Evolutionary conservation across 768 basidiomycete species (phyloP), one percentile per base, ranked within the genome.

Genomic region (Cyathus striatus): DNA sequence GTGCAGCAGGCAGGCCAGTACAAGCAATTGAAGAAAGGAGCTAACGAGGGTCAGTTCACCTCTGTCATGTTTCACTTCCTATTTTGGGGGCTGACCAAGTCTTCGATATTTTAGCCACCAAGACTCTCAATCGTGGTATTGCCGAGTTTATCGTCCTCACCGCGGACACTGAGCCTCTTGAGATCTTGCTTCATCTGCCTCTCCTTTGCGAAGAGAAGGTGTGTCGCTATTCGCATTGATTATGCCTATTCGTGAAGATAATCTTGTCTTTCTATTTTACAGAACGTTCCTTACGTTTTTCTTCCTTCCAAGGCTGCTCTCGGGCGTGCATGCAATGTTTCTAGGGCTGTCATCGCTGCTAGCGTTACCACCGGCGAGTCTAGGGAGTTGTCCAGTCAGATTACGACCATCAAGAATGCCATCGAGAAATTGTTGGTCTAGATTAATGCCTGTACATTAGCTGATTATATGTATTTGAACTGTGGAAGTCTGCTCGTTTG

Each of bases 191-290:
- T 49, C 96, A 99, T 66, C 83, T 99, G 23, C 96, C 96, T 26
- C 75, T 99, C 47, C 76, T 99, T 21, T 99, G 96, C 59, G 96
- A 99, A 65, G 96, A 99, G 72, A 99, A 99, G 81, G 90, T 86
- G 41, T 6, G 68, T 50, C 20, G 26, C 33, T 21, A 3, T 38
- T 33, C 33, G 23, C 26, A 3, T 30, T 40, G n/a, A n/a, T 30
- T 32, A 24, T 41, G 13, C 18, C 24, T 16, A n/a, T 26, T 12
- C 16, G 17, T 35, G 21, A 13, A 26, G 34, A 33, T 34, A n/a
- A 9, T 40, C 20, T 44, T 41, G 40, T 51, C 39, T 47, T 18
- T 38, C 24, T 13, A 4, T 39, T 7, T 30, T 38, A 44, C 50
- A 90, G 91, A 96, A 95, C 70, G 93, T 95, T 38, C 89, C 90